phyloP scores from a whole-genome alignment of 2,329 filamentous ascomycete species.

The Paracoccidioides brasiliensis region DNA sequence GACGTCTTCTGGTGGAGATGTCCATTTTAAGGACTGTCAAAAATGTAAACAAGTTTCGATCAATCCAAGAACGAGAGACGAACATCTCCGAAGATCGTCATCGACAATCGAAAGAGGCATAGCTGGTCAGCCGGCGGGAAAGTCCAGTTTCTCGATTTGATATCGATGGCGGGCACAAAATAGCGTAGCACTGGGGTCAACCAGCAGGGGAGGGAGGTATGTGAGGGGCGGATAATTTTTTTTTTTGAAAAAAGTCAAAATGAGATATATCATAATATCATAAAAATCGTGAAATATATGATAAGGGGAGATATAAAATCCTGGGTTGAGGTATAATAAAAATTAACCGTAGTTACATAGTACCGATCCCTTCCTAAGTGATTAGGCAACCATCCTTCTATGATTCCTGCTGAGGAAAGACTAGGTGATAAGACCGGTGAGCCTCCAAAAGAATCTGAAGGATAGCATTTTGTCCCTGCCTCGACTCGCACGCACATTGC shows the following conservation, averaged over 20 bases:
- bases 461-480: constrained; percentile 39
- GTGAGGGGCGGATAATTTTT: not conserved
- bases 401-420: not conserved
- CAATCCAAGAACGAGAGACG: not conserved
- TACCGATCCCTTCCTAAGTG: constrained; percentile 7
- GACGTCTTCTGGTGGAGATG: not conserved
- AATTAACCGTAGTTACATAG: not conserved
- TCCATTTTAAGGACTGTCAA: not conserved
- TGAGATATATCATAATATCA: constrained; percentile 13
- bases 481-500: constrained; percentile 50
- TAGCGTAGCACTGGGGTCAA: not conserved
- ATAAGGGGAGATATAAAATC: constrained; percentile 6
- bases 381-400: constrained; percentile 4
- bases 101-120: not conserved
- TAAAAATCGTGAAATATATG: constrained; percentile 9
- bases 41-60: not conserved
- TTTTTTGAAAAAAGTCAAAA: not conserved
- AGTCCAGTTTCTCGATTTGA: not conserved
- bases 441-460: constrained; percentile 22
- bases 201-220: not conserved
- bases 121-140: not conserved
- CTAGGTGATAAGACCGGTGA: constrained; percentile 1
- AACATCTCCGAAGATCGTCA: not conserved
- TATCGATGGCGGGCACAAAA: not conserved
- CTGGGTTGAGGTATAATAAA: not conserved